Percentiles rank a stretch among this genome's conserved stretches.
Evolutionary conservation across 257 asterid species (phyloP).

Genomic region (Solanum megistacrolobum): DNA sequence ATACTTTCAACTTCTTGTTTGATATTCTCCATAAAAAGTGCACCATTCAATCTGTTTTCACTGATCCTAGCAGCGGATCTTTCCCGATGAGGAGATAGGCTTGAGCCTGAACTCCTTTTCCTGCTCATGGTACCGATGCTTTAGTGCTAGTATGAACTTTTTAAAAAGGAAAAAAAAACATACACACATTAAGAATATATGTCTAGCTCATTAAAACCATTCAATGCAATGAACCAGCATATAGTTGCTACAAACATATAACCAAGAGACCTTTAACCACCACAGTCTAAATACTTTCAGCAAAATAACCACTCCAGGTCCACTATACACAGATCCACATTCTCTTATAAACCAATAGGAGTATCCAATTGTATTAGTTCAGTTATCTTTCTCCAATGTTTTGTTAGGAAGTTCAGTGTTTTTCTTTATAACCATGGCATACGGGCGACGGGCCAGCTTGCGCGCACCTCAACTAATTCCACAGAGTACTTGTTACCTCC

Average conservation of each 20-base stretch:
- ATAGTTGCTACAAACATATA: not conserved
- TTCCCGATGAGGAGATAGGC: constrained; percentile 58
- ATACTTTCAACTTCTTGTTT: constrained; percentile 70
- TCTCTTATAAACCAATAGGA: not conserved
- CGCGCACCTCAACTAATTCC: not conserved
- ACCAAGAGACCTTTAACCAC: not conserved
- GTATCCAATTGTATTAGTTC: not conserved
- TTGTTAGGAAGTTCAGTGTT: not conserved
- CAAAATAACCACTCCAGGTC: not conserved
- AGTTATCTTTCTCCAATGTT: not conserved
- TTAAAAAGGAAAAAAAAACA: not conserved
- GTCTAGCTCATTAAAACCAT: not conserved
- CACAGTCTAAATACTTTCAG: not conserved
- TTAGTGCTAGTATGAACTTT: not conserved
- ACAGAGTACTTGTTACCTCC: not conserved
- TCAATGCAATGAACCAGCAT: not conserved
- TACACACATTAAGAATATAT: not conserved
- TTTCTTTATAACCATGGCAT: not conserved
- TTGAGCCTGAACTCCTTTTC: constrained; percentile 57
- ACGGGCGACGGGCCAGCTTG: not conserved
- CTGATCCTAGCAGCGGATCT: constrained; percentile 54
- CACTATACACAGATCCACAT: not conserved
- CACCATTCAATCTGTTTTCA: constrained; percentile 52
- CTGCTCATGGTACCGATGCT: constrained; percentile 28
- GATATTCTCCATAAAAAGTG: constrained; percentile 74